These are phyloP conservation scores for Hymenochaete sp. DNA, from an alignment of 1,284 basidiomycete species.

Conservation along the genomic window DNA sequence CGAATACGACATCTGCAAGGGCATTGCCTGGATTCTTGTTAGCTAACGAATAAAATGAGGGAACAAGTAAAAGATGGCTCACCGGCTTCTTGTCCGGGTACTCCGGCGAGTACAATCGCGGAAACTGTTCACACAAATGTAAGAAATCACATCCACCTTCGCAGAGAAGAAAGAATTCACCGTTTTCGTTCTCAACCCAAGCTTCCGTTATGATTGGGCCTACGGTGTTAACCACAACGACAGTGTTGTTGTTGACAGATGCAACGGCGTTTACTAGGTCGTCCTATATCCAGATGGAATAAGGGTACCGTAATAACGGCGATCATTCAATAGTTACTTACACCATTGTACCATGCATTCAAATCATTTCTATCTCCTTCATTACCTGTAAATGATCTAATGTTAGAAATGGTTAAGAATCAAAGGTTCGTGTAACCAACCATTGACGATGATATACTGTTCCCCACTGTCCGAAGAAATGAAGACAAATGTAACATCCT, in stretches of 20 bases:
- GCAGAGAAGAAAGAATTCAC: conserved; percentile 28
- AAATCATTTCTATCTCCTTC: conserved; percentile 68
- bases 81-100: conserved; percentile 69
- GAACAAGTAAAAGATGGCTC: conserved; percentile 22
- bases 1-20: conserved; percentile 40
- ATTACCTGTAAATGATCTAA: conserved; percentile 28
- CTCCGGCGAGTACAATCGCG: conserved; percentile 35
- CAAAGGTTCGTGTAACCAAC: background rate
- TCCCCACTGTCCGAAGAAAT: conserved; percentile 44
- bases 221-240: conserved; percentile 71
- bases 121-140: conserved; percentile 1
- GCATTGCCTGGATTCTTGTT: conserved; percentile 25
- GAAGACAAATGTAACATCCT: conserved; percentile 56
- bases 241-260: conserved; percentile 50
- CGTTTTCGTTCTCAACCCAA: conserved; percentile 57
- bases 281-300: conserved; percentile 31
- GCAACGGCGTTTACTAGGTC: conserved; percentile 45
- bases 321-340: conserved; percentile 25
- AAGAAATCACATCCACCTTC: conserved; percentile 1
- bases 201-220: conserved; percentile 57
- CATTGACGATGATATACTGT: conserved; percentile 49
- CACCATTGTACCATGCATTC: conserved; percentile 56
- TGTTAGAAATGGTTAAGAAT: background rate
- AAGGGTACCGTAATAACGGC: background rate
- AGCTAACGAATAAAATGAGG: conserved; percentile 2